Base-by-base conservation (phyloP, 768 basidiomycete genomes). In the Sporobolomyces phaffii region DNA sequence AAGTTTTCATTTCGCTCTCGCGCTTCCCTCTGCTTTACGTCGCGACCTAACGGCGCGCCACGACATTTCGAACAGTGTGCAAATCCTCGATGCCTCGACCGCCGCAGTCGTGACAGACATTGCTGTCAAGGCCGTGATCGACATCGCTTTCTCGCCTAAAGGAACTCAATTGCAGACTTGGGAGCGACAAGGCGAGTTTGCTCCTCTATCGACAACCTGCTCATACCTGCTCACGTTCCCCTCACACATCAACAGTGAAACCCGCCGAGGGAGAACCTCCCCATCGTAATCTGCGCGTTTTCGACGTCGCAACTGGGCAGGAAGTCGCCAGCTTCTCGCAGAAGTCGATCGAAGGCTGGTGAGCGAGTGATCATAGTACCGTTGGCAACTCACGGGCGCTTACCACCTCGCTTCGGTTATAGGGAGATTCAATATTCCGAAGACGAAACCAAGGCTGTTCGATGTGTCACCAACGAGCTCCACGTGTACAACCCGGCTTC, bases 101-200 rank as follows among this genome's bases (percentile, higher is more conserved):
- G 84, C 84, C 65, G 81, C 84, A 76, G 56, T 91, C 63, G 81
- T 92, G 65, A 84, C 84, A 72, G 87, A 91, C 75, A 84, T 94
- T 67, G 78, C 82, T 49, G 80, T 89, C 56, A 82, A 87, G 73
- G 88, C 87, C 73, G 83, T 88, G 68, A 77, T 91, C 58, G 96
- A 97, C 75, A 77, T 97, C 73, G 83, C 83, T 74, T 96, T 99
- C 79, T 98, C 94, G 9, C 93, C 96, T 14, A 84, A 88, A 67
- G 93, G 91, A 43, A 91, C 89, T 0, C 97, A 90, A 78, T 76
- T 99, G 47, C 93, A 91, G 59, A 93, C 90, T 51, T 98, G 93
- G 90, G 93, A 97, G 80, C 85, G 96, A 64, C 90, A 88, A 72
- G 81, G 86, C 86, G 74, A 57, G 82, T 77, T 43, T 36, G 38